Conservation (phyloP, 169 alveolate species). For the Plasmodium gonderi region DNA sequence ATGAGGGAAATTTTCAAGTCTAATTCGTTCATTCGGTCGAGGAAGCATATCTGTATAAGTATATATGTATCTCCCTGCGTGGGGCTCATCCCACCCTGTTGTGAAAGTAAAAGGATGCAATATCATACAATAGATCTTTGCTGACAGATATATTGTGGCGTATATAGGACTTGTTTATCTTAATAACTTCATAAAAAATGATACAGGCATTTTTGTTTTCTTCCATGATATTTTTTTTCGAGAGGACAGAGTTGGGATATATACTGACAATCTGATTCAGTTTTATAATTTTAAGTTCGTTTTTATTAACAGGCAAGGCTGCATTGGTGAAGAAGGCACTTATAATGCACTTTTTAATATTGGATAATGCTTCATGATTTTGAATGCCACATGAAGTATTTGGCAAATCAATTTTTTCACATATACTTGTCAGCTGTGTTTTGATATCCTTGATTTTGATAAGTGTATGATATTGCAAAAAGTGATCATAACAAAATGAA, state of each 20-base stretch:
- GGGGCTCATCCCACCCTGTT: slow-evolving; percentile 2
- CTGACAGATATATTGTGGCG: slow-evolving; percentile 59
- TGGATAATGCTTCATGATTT: slow-evolving; percentile 46
- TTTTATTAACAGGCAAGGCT: slow-evolving; percentile 59
- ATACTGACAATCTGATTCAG: slow-evolving; percentile 71
- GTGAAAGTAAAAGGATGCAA: slow-evolving; percentile 53
- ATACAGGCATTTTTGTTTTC: slow-evolving; percentile 52
- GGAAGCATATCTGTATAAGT: no score
- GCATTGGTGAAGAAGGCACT: slow-evolving; percentile 73
- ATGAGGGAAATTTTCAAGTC: no score
- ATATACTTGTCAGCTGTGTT: slow-evolving; percentile 91
- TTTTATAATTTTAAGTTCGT: slow-evolving; percentile 57
- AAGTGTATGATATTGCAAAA: slow-evolving; percentile 95
- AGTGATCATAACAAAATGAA: slow-evolving; percentile 98
- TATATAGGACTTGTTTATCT: slow-evolving; percentile 60
- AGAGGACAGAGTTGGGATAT: slow-evolving; percentile 63
- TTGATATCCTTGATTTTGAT: slow-evolving; percentile 98
- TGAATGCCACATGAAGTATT: slow-evolving; percentile 76
- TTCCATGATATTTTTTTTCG: slow-evolving; percentile 72
- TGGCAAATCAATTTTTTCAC: slow-evolving; percentile 85
- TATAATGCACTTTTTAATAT: slow-evolving; percentile 61
- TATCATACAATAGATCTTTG: slow-evolving; percentile 49
- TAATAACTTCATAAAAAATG: slow-evolving; percentile 74
- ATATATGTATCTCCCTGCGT: neutral
- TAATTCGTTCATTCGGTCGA: no score